A percentile compares a stretch with the other conserved stretches of the same genome.
These are phyloP conservation scores for Hypoxylon fragiforme DNA, from an alignment of 495 filamentous ascomycete species.

Conservation along the genomic window DNA sequence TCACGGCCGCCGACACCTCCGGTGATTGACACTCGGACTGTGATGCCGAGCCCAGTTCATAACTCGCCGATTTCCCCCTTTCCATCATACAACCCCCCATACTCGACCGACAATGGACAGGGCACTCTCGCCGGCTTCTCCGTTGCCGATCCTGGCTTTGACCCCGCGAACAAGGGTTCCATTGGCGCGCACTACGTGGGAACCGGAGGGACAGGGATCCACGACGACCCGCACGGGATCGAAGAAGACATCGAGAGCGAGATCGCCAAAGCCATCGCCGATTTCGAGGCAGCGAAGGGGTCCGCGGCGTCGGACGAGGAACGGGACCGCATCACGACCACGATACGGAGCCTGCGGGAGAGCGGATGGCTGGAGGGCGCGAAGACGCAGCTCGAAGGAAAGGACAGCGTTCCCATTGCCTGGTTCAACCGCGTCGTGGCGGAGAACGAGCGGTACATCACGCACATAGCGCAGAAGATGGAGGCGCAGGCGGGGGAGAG, in stretches of 20 bases:
- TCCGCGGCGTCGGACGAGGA: slow-evolving; percentile 2
- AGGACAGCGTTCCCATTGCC: slow-evolving; percentile 12
- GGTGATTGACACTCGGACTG: no score
- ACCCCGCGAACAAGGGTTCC: neutral
- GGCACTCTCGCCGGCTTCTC: no score
- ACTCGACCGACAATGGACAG: no score
- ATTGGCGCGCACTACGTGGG: slow-evolving; percentile 1
- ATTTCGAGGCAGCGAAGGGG: neutral
- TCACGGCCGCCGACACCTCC: no score
- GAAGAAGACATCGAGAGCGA: slow-evolving; percentile 3
- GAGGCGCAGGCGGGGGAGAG: neutral
- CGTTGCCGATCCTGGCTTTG: slow-evolving; percentile 17
- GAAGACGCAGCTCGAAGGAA: slow-evolving; percentile 10
- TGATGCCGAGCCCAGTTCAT: no score
- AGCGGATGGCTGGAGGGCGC: slow-evolving; percentile 23
- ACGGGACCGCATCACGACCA: slow-evolving; percentile 1
- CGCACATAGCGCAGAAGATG: slow-evolving; percentile 3
- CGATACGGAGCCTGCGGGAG: slow-evolving; percentile 3
- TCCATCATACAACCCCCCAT: no score
- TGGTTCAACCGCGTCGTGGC: slow-evolving; percentile 27
- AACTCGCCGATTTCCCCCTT: no score
- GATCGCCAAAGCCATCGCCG: neutral
- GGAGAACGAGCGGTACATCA: slow-evolving; percentile 17
- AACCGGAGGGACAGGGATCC: neutral
- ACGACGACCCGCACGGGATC: neutral